phyloP scores from a whole-genome alignment of 2,329 filamentous ascomycete genomes.

The Myriosclerotinia curreyana region DNA sequence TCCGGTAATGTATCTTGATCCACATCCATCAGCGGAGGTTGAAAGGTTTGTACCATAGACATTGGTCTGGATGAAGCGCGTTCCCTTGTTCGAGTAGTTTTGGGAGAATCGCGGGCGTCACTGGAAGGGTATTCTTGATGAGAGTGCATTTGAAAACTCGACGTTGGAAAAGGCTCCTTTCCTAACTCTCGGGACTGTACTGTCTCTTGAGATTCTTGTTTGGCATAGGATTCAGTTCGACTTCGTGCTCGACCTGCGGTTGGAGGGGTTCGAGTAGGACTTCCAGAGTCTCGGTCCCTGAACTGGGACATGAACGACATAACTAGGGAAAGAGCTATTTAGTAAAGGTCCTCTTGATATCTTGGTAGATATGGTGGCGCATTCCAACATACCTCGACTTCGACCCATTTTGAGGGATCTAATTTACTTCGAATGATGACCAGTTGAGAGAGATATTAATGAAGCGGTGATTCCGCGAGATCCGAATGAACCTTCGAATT shows the following conservation, averaged over 20 bases:
- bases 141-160: conserved; percentile 14
- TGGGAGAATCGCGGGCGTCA: conserved; percentile 28
- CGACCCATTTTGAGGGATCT: conserved; percentile 37
- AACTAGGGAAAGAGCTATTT: conserved; percentile 50
- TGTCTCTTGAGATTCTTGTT: conserved; percentile 23
- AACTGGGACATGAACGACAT: conserved; percentile 86
- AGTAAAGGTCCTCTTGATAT: conserved; percentile 7
- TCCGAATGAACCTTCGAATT: conserved; percentile 26
- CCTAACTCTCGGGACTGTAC: background rate
- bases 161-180: conserved; percentile 17
- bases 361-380: conserved; percentile 13
- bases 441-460: conserved; percentile 4
- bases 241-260: conserved; percentile 32
- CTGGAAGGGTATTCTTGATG: conserved; percentile 12
- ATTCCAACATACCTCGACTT: conserved; percentile 38
- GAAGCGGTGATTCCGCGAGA: conserved; percentile 27
- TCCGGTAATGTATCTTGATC: conserved; percentile 85
- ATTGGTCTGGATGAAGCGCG: conserved; percentile 61
- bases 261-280: conserved; percentile 34
- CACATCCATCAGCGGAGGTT: conserved; percentile 82
- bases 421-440: conserved; percentile 2
- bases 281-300: conserved; percentile 44
- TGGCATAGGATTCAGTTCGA: conserved; percentile 27
- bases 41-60: conserved; percentile 83
- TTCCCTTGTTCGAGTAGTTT: conserved; percentile 39